A percentile compares a stretch with the other conserved stretches of the same genome.
These are phyloP conservation scores for Ophiosphaerella korrae DNA, from an alignment of 2,329 filamentous ascomycete species.

Conservation along the genomic window DNA sequence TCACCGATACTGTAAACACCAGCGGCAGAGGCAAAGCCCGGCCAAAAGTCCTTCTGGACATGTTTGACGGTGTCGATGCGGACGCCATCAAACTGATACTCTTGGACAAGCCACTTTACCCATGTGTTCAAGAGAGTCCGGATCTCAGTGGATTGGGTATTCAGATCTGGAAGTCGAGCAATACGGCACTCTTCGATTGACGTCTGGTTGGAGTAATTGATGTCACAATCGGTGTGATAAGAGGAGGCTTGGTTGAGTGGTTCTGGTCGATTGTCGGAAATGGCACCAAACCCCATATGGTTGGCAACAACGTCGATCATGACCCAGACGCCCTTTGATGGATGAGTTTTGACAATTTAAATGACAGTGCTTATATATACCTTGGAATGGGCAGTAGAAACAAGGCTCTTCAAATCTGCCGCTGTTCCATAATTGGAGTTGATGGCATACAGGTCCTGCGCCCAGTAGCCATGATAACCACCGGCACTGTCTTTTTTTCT, in stretches of 20 bases:
- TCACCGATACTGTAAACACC: constrained; percentile 67
- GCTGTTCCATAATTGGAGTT: constrained; percentile 57
- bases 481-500: constrained; percentile 42
- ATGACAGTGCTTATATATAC: constrained; percentile 35
- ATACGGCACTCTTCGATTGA: constrained; percentile 40
- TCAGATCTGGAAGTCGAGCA: constrained; percentile 35
- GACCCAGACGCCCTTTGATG: constrained; percentile 47
- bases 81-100: constrained; percentile 56
- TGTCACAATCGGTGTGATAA: constrained; percentile 35
- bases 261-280: constrained; percentile 32
- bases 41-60: constrained; percentile 64
- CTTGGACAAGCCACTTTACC: constrained; percentile 37
- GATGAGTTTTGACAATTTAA: constrained; percentile 1
- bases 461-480: constrained; percentile 60
- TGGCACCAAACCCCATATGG: constrained; percentile 45
- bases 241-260: constrained; percentile 34
- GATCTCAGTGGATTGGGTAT: constrained; percentile 32
- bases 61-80: constrained; percentile 68
- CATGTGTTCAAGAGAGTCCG: constrained; percentile 32
- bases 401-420: constrained; percentile 54
- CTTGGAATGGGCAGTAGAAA: constrained; percentile 52
- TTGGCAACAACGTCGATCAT: constrained; percentile 61
- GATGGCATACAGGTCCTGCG: constrained; percentile 53
- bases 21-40: constrained; percentile 58
- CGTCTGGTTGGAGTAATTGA: constrained; percentile 40